Evolutionary conservation across 2,329 filamentous ascomycete genomes (phyloP), one percentile per base, ranked within the genome.

Genomic region (Aspergillus oerlinghausenensis): DNA sequence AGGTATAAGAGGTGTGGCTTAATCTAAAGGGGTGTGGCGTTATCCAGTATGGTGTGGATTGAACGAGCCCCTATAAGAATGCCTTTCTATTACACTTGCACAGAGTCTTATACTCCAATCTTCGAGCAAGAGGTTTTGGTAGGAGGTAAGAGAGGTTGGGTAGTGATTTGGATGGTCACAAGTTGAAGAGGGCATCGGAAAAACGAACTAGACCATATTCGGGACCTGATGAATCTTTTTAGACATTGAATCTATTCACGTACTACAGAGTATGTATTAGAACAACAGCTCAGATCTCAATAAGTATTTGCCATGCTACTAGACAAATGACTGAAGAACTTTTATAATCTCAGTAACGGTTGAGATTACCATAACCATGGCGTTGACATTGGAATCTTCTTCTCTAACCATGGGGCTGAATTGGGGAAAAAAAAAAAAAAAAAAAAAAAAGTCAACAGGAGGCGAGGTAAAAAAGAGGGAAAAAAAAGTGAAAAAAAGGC

Each of bases 331-430:
- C 14, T 35, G 11, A 35, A 7, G 6, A 35, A 7, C 17, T 17
- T 38, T 38, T 38, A 38, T 38, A 38, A 14, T 38, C 14, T 7
- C 14, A 7, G 32, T 17, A n/a, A 38, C 5, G 32, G 4, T 38
- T 38, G 32, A 38, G 32, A 38, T 38, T 38, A 38, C 32, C 14
- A 38, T 38, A 38, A 38, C 32, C 32, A 38, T 38, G 32, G 32
- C 14, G 32, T 38, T 17, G 14, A 38, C 32, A 17, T 38, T 63
- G 59, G 55, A 58, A 62, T 56, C 32, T 56, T 51, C 55, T 50
- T 49, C 42, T 49, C 55, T 55, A 38, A 38, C 32, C 32, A 38
- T 38, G 32, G 32, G 32, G 32, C 32, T 17, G 14, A 17, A 17
- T 17, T 38, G 32, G 32, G 29, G 32, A 17, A 7, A 17, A 17